Conservation (phyloP, 2,329 filamentous ascomycete species). For the Graphilbum fragrans region DNA sequence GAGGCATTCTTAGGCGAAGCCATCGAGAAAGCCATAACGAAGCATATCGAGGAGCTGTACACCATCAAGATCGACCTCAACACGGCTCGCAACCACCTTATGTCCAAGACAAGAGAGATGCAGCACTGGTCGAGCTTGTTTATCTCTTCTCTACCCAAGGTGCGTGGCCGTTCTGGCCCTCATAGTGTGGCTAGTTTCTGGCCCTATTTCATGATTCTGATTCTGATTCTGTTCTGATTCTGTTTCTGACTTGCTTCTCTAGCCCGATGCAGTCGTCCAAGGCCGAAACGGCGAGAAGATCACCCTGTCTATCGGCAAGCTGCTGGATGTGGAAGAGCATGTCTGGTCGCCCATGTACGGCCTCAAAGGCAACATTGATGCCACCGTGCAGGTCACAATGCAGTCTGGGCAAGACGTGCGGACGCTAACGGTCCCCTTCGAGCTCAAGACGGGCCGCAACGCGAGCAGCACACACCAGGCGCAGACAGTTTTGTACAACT, state of each 20-base stretch:
- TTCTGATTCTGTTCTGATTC: too few relatives aligned
- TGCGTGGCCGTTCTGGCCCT: conserved; percentile 21
- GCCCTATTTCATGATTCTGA: too few relatives aligned
- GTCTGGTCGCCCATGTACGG: conserved; percentile 98
- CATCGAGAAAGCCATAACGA: conserved; percentile 58
- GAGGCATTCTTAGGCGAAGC: conserved; percentile 50
- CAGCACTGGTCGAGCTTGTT: conserved; percentile 76
- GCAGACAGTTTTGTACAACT: conserved; percentile 87
- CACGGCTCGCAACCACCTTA: conserved; percentile 67
- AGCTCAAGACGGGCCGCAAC: conserved; percentile 88
- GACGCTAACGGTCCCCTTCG: conserved; percentile 78
- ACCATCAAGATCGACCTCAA: conserved; percentile 65
- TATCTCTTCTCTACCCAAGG: conserved; percentile 57
- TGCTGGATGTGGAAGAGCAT: conserved; percentile 94
- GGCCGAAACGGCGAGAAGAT: conserved; percentile 67
- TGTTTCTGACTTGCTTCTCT: conserved; percentile 1
- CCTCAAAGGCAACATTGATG: conserved; percentile 94
- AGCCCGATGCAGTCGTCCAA: conserved; percentile 61
- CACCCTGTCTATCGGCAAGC: conserved; percentile 78
- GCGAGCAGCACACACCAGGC: conserved; percentile 75
- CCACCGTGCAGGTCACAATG: conserved; percentile 82
- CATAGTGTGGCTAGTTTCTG: background rate
- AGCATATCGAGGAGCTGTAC: conserved; percentile 80
- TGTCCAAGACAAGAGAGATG: conserved; percentile 71
- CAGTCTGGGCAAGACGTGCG: conserved; percentile 39